Conservation (phyloP, 345 rosid genomes). For the Kandelia obovata region DNA sequence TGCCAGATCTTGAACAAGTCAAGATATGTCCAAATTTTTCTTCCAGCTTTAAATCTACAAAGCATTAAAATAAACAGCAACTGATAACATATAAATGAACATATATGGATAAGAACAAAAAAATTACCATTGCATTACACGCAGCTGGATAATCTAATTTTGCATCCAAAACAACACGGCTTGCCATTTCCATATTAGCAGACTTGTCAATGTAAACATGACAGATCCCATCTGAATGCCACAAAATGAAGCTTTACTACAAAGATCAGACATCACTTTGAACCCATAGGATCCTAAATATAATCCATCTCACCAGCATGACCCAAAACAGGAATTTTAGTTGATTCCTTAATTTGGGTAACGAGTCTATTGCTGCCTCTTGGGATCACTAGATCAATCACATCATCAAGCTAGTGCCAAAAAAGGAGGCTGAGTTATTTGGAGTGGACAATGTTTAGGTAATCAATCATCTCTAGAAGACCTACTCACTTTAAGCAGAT, state of each 20-base stretch:
- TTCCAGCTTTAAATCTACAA: no score
- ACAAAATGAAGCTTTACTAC: slow-evolving; percentile 5
- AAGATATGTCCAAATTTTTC: neutral
- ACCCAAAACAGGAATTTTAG: slow-evolving; percentile 88
- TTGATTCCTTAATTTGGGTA: slow-evolving; percentile 72
- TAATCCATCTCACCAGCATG: slow-evolving; percentile 68
- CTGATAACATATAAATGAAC: neutral
- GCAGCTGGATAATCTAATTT: slow-evolving; percentile 91
- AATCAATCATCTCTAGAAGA: slow-evolving; percentile 14
- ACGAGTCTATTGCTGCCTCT: slow-evolving; percentile 92
- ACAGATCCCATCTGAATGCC: slow-evolving; percentile 75
- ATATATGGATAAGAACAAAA: neutral
- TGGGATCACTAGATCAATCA: slow-evolving; percentile 91
- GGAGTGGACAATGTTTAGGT: neutral
- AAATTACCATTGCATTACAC: slow-evolving; percentile 80
- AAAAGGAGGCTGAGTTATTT: slow-evolving; percentile 21
- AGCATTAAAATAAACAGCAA: neutral
- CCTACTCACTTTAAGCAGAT: slow-evolving; percentile 66
- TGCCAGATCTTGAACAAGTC: neutral
- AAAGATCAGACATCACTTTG: neutral
- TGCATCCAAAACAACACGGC: slow-evolving; percentile 70
- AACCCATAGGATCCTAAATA: slow-evolving; percentile 1
- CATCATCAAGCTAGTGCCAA: slow-evolving; percentile 78
- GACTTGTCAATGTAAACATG: slow-evolving; percentile 82
- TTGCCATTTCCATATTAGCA: slow-evolving; percentile 71